phyloP scores from a whole-genome alignment of 2,329 filamentous ascomycete species.

The Alternaria postmessia region DNA sequence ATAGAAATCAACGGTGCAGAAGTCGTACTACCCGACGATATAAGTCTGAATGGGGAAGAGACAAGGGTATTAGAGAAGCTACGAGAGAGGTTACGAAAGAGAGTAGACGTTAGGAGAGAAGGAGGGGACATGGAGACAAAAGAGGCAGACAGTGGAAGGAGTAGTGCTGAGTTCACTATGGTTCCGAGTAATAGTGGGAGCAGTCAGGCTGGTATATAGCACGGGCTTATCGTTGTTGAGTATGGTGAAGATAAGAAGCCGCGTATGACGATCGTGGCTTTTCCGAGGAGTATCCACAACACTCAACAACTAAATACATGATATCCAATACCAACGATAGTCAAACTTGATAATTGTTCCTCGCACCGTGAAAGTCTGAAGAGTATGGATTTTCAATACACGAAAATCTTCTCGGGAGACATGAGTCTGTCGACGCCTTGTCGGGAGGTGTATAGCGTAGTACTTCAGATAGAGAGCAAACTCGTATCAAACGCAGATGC shows the following conservation, averaged over 20 bases:
- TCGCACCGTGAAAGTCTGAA: neutral
- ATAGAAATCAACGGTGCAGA: constrained; percentile 45
- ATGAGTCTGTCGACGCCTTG: neutral
- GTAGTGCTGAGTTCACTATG: constrained; percentile 34
- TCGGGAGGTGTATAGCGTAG: neutral
- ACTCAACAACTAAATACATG: neutral
- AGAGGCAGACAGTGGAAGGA: constrained; percentile 25
- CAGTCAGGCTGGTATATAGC: constrained; percentile 15
- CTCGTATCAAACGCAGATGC: neutral
- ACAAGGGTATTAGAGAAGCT: constrained; percentile 47
- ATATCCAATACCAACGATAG: neutral
- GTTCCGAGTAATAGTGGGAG: constrained; percentile 26
- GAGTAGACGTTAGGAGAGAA: constrained; percentile 15
- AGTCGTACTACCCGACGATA: constrained; percentile 46
- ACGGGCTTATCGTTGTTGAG: constrained; percentile 15
- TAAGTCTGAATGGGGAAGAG: constrained; percentile 49
- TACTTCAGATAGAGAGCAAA: neutral
- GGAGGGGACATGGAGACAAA: constrained; percentile 8
- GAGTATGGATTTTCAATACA: neutral
- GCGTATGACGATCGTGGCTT: constrained; percentile 5
- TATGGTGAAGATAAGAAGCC: constrained; percentile 16
- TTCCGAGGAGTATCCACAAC: constrained; percentile 16
- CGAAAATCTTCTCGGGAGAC: neutral
- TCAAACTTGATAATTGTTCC: neutral
- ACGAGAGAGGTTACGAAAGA: constrained; percentile 40